Base-by-base conservation (phyloP, 805 yeast species). In the Saturnispora bothae region DNA sequence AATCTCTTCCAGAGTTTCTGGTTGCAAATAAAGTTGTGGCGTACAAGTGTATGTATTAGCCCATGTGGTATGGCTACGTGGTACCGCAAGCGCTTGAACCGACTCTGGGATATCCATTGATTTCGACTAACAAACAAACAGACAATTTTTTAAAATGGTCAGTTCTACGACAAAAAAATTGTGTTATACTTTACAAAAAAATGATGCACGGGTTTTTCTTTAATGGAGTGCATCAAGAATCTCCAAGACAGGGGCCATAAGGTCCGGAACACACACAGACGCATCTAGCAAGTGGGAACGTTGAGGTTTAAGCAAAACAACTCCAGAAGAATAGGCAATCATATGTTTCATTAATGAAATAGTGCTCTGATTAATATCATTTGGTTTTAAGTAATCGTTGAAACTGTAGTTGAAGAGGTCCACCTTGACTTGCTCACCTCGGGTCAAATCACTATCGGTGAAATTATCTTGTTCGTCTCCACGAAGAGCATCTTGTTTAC, bases 21-120 rank as follows among this genome's bases (percentile, higher is more conserved):
- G 98, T 60, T 85, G 94, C 57, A 83, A 78, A 50, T 71, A 82
- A 19, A 78, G 71, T 48, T 72, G 76, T 0, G 97, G 96, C 41
- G 64, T 66, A 51, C 94, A 79, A 26, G 62, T 53, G 59, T 82
- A 88, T 5, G 96, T 89, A 17, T 82, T 81, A 0, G 98, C 97
- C 98, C 97, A 92, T 7, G 92, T 81, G 26, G 57, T 55, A 53
- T 81, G 88, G 38, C 61, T 47, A 34, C 60, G 29, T 42, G 69
- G 63, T 15, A 69, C 66, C n/a, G 56, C 56, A 31, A 57, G 43
- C 13, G 44, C 39, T 10, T 50, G 49, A 21, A 63, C 35, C 5
- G 48, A 39, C 15, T 38, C 35, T 8, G 65, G 61, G 14, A 42
- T 31, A 21, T 48, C 41, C 49, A 44, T 43, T 18, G 18, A 13